Evolutionary conservation across 805 yeast genomes (phyloP), one percentile per base, ranked within the genome.

Genomic region (Metschnikowia gelsemii): DNA sequence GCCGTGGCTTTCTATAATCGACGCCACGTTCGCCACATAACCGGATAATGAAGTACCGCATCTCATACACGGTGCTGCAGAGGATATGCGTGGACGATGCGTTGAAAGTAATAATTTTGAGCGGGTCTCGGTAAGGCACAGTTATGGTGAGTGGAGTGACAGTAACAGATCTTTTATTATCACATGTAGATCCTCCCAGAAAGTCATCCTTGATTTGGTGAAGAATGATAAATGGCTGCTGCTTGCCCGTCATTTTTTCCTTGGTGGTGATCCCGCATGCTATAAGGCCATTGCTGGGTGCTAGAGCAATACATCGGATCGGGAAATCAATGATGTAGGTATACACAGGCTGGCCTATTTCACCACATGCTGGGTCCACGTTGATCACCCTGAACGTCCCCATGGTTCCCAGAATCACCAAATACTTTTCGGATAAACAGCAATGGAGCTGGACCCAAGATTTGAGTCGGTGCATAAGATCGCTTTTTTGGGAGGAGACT

Each of bases 251-350:
- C 16, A 75, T 63, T 43, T 84, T 72, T 56, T 87, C 95, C 43
- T 80, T 77, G 0, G 95, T 93, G 0, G 91, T 84, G 22, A 90
- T 81, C 1, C 95, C 93, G 49, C 87, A 78, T 4, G 93, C 93
- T 9, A 89, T 68, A 19, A 82, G 65, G 14, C 73, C 66, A 19
- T 84, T 88, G 49, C 75, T 69, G 0, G 80, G 76, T 8, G 91
- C 76, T 1, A 89, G 69, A 25, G 87, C 84, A 34, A 87, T 70
- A 55, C 96, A 87, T 38, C 95, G 62, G 26, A 90, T 83, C 1
- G 91, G 90, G 56, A 86, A 85, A 40, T 75, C 76, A 8, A 87
- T 81, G 27, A 76, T 67, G 55, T 85, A 79, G 0, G 86, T 76
- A 61, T 84, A 87, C 1, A 89, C 67, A 0, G 84, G 79, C 45